Percentiles rank a stretch among this genome's conserved stretches.
Conservation (phyloP, 78 protist species). For the Speleostelium caveatum region DNA sequence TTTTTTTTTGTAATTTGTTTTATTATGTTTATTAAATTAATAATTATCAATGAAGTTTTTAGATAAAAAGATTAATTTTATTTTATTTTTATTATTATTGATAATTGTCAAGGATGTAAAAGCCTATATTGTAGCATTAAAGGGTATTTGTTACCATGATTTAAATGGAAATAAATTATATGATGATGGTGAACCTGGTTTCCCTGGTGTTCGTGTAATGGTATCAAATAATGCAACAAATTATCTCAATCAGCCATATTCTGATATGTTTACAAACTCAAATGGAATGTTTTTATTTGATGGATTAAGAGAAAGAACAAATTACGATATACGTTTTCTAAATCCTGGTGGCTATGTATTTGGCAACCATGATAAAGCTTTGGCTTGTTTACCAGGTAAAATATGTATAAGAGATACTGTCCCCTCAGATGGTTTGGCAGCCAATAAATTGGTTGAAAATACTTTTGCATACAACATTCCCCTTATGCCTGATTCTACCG, state of each 20-base stretch:
- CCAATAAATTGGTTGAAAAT: not conserved
- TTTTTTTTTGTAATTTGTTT: no score
- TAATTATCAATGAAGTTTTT: no score
- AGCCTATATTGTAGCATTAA: constrained; percentile 12
- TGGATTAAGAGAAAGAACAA: not conserved
- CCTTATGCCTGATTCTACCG: not conserved
- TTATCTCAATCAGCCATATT: not conserved
- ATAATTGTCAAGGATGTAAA: no score
- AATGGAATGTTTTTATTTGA: constrained; percentile 24
- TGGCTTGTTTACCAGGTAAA: not conserved
- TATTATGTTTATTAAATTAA: no score
- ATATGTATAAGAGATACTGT: not conserved
- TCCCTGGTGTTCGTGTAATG: not conserved
- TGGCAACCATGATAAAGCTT: constrained; percentile 21
- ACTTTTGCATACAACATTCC: constrained; percentile 34
- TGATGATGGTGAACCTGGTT: constrained; percentile 52
- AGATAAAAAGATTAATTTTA: no score
- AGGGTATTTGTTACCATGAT: constrained; percentile 11
- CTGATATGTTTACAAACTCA: not conserved
- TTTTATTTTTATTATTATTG: no score
- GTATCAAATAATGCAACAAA: constrained; percentile 4
- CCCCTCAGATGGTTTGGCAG: not conserved
- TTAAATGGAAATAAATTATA: not conserved
- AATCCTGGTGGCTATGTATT: constrained; percentile 15
- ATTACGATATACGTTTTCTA: not conserved